Evolutionary conservation across 2,329 filamentous ascomycete species (phyloP).

Genomic region (Sporothrix phasma): DNA sequence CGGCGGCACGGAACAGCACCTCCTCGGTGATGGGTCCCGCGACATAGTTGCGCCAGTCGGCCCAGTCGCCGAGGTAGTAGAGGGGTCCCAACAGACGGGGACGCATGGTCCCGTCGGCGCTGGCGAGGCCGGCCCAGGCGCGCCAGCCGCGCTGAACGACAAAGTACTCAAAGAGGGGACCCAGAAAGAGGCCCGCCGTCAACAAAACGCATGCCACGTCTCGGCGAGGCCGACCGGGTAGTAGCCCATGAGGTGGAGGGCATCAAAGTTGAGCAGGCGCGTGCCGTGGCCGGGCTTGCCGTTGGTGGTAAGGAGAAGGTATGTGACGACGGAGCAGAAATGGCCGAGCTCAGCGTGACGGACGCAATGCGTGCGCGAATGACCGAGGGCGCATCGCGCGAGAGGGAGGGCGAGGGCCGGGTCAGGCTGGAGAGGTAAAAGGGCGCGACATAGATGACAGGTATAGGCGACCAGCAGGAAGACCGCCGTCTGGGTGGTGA

Average conservation of each 20-base stretch:
- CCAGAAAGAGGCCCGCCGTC: constrained; percentile 69
- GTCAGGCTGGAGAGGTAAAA: constrained; percentile 78
- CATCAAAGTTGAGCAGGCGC: constrained; percentile 27
- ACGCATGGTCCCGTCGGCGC: constrained; percentile 18
- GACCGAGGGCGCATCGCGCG: constrained; percentile 78
- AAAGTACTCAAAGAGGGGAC: constrained; percentile 71
- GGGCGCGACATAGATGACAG: constrained; percentile 77
- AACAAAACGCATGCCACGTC: constrained; percentile 55
- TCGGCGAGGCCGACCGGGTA: constrained; percentile 66
- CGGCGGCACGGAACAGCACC: constrained; percentile 80
- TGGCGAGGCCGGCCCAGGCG: constrained; percentile 41
- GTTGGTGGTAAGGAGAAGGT: constrained; percentile 51
- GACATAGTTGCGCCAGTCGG: constrained; percentile 76
- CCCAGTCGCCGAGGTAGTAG: constrained; percentile 60
- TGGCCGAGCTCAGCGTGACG: constrained; percentile 63
- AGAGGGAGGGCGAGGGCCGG: constrained; percentile 66
- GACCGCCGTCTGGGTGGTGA: constrained; percentile 30
- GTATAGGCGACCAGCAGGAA: constrained; percentile 56
- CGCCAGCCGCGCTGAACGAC: constrained; percentile 63
- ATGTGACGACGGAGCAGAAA: constrained; percentile 57
- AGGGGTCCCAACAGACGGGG: constrained; percentile 30
- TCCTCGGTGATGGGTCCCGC: constrained; percentile 88
- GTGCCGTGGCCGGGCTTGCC: constrained; percentile 37
- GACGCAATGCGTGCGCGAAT: constrained; percentile 78
- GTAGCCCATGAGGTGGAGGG: constrained; percentile 64